phyloP scores from a whole-genome alignment of 352 stramenopile genomes.

The Phytopythium cucurbitacearum region DNA sequence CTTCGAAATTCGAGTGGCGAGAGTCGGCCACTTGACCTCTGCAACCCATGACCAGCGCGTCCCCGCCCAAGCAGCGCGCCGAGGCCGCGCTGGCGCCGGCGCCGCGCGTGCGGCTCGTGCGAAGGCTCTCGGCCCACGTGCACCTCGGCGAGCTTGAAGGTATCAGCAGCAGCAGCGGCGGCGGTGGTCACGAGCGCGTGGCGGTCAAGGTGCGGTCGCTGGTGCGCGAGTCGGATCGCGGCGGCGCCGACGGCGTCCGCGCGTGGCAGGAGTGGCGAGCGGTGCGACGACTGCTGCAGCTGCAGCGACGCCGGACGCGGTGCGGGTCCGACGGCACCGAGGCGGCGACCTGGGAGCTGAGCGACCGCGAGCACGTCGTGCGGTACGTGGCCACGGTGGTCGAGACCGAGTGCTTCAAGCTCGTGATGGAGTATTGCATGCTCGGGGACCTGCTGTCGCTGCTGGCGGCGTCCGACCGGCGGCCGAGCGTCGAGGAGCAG shows the following conservation, averaged over 20 bases:
- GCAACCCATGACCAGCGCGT: no score
- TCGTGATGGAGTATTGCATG: conserved; percentile 62
- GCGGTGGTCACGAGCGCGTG: conserved; percentile 9
- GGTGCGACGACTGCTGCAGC: conserved; percentile 20
- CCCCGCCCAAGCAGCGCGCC: no score
- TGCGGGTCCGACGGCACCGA: not conserved
- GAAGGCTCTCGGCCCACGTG: conserved; percentile 23
- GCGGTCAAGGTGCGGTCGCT: conserved; percentile 30
- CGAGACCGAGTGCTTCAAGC: conserved; percentile 33
- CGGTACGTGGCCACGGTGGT: conserved; percentile 37
- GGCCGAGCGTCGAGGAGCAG: conserved; percentile 9
- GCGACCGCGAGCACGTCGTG: conserved; percentile 20
- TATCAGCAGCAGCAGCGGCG: conserved; percentile 8
- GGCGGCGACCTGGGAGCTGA: not conserved
- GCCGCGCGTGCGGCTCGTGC: conserved; percentile 18
- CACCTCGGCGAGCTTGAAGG: conserved; percentile 20
- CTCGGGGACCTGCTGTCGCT: conserved; percentile 43
- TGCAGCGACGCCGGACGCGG: conserved; percentile 10
- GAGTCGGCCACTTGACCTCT: no score
- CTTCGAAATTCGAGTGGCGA: no score
- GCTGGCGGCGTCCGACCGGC: conserved; percentile 9
- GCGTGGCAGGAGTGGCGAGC: conserved; percentile 39
- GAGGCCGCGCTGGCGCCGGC: not conserved
- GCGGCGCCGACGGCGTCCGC: conserved; percentile 22
- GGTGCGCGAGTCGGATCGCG: conserved; percentile 27